Evolutionary conservation across 768 basidiomycete species (phyloP), one percentile per base, ranked within the genome.

Genomic region (Calocera cornea): DNA sequence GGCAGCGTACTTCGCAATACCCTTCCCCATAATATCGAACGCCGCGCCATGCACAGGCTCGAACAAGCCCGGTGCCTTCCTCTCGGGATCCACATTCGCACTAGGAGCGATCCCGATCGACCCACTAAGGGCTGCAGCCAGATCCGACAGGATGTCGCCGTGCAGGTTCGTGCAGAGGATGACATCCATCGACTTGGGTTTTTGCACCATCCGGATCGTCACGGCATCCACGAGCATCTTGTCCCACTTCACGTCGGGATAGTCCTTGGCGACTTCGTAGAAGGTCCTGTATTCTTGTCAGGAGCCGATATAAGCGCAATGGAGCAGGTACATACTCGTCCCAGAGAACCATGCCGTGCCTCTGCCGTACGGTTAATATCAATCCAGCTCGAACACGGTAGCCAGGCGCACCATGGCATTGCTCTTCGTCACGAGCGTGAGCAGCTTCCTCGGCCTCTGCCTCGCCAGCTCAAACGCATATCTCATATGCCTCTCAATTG

Each of bases 11-110:
- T 84, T 85, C 0, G 84, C 81, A 41, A 84, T 80, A 0, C 80
- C 81, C 71, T 78, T 79, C 19, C 83, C 83, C 12, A 80, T 81
- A 67, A 85, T 85, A 71, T 85, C 84, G 16, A 83, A 83, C 1
- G 84, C 84, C 33, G 82, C 81, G 16, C 84, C 84, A 69, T 84
- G 83, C 12, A 84, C 81, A 5, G 84, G 82, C 70, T 84, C 83
- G 68, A 84, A 84, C 69, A 83, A 72, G 63, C 81, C 81, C 0
- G 83, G 83, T 69, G 78, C 75, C 47, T 76, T 75, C 54, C 79
- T 73, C 1, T 76, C 77, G 1, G 78, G 78, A 69, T 83, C 82
- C 24, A 84, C 75, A 69, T 82, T 83, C 17, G 81, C 81, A 8
- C 83, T 81, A 19, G 83, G 82, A 16, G 83, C 84, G 41, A 83